Evolutionary conservation across 116 monocot species (phyloP).

Genomic region (Cymodocea nodosa): DNA sequence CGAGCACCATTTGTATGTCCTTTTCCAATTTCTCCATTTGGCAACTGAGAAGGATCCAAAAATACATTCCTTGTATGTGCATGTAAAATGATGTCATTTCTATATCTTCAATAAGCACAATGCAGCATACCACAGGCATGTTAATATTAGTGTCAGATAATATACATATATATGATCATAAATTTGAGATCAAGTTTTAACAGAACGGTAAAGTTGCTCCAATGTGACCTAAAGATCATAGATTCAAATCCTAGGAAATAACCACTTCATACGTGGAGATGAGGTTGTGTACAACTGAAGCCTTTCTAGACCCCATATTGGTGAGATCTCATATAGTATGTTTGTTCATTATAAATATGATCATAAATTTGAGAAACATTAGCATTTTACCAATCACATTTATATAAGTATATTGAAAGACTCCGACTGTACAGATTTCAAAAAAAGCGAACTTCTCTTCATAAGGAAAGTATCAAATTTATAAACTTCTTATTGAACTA

Average conservation of each 20-base stretch:
- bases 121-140: background rate
- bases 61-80: conserved; percentile 8
- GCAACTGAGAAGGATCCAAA: conserved; percentile 6
- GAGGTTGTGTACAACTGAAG: too few species aligned
- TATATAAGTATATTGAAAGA: background rate
- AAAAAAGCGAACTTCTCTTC: background rate
- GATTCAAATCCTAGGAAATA: too few species aligned
- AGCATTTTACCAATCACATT: background rate
- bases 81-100: conserved; percentile 11
- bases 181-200: too few species aligned
- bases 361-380: too few species aligned
- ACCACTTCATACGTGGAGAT: too few species aligned
- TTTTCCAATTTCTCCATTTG: conserved; percentile 10
- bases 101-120: background rate
- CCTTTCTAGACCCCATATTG: too few species aligned
- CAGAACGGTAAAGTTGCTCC: too few species aligned
- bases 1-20: conserved; percentile 58
- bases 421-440: background rate
- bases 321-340: too few species aligned
- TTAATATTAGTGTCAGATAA: background rate
- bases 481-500: too few species aligned
- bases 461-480: too few species aligned
- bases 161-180: background rate
- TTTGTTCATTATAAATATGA: too few species aligned
- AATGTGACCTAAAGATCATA: too few species aligned